Conservation (phyloP, 164 flowering plant species). For the Magnolia changhungtana region DNA sequence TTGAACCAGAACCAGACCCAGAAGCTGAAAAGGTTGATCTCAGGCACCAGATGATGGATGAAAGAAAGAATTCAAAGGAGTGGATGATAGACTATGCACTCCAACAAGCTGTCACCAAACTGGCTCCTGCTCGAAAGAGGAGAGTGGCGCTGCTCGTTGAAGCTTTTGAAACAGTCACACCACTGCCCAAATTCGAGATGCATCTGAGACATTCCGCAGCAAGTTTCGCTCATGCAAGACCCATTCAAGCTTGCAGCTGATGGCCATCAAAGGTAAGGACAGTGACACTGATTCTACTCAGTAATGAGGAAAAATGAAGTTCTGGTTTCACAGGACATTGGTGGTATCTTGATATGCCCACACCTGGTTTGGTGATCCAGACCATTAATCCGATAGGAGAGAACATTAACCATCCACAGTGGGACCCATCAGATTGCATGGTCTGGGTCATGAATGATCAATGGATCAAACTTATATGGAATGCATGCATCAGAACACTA, state of each 20-base stretch:
- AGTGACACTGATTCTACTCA: not conserved
- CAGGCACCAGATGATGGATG: slow-evolving; percentile 55
- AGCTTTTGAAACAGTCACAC: slow-evolving; percentile 82
- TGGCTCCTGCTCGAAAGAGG: slow-evolving; percentile 67
- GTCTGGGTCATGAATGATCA: not conserved
- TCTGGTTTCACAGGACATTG: not conserved
- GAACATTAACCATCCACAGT: not conserved
- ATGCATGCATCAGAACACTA: not conserved
- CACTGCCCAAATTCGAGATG: slow-evolving; percentile 26
- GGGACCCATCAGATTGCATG: not conserved
- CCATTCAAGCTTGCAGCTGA: slow-evolving; percentile 31
- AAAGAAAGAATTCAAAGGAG: slow-evolving; percentile 66
- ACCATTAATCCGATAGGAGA: not conserved
- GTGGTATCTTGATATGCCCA: slow-evolving; percentile 21
- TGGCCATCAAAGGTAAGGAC: not conserved
- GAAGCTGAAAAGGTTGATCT: slow-evolving; percentile 65
- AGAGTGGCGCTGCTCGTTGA: slow-evolving; percentile 72
- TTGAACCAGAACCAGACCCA: slow-evolving; percentile 39
- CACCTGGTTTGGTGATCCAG: not conserved
- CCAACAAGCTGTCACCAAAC: slow-evolving; percentile 54
- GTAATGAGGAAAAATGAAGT: not conserved
- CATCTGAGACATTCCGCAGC: slow-evolving; percentile 16
- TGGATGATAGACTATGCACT: slow-evolving; percentile 95
- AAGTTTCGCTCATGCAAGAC: slow-evolving; percentile 19
- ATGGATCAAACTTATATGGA: not conserved